Evolutionary conservation across 2,329 filamentous ascomycete species (phyloP).

Genomic region (Alternaria dauci): DNA sequence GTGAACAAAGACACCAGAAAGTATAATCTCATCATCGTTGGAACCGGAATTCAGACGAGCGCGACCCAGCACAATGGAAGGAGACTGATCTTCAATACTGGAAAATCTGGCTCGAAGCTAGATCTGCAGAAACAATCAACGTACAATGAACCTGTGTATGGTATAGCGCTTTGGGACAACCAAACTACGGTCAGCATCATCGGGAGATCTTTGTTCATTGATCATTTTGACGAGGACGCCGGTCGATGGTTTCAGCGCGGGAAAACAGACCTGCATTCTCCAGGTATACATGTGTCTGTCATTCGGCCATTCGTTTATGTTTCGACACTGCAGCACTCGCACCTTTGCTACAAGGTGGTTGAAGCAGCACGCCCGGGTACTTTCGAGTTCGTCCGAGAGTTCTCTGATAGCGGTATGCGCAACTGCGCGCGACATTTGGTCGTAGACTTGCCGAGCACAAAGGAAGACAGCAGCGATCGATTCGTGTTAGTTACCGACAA

Average conservation of each 20-base stretch:
- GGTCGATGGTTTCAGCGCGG: conserved; percentile 54
- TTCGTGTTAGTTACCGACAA: conserved; percentile 49
- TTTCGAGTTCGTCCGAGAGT: conserved; percentile 34
- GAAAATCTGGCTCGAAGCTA: conserved; percentile 58
- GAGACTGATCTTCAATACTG: conserved; percentile 40
- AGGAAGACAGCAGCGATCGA: conserved; percentile 9
- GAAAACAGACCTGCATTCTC: conserved; percentile 56
- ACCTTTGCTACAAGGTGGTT: conserved; percentile 58
- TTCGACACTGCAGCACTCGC: conserved; percentile 63
- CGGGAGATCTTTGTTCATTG: conserved; percentile 39
- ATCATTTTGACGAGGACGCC: conserved; percentile 36
- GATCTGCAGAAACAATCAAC: conserved; percentile 55
- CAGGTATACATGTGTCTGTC: conserved; percentile 60
- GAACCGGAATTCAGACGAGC: conserved; percentile 51
- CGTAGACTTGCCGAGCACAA: conserved; percentile 19
- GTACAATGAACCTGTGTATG: conserved; percentile 42
- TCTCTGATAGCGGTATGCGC: conserved; percentile 43
- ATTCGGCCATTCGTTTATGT: conserved; percentile 60
- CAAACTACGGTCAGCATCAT: conserved; percentile 36
- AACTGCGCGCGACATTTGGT: conserved; percentile 38
- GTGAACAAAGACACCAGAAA: conserved; percentile 61
- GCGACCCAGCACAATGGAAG: conserved; percentile 37
- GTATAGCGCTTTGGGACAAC: conserved; percentile 39
- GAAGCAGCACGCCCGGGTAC: conserved; percentile 40
- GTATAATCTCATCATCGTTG: conserved; percentile 70